Base-by-base conservation (phyloP, 2,329 filamentous ascomycete species). In the Venturiaceae sp. region DNA sequence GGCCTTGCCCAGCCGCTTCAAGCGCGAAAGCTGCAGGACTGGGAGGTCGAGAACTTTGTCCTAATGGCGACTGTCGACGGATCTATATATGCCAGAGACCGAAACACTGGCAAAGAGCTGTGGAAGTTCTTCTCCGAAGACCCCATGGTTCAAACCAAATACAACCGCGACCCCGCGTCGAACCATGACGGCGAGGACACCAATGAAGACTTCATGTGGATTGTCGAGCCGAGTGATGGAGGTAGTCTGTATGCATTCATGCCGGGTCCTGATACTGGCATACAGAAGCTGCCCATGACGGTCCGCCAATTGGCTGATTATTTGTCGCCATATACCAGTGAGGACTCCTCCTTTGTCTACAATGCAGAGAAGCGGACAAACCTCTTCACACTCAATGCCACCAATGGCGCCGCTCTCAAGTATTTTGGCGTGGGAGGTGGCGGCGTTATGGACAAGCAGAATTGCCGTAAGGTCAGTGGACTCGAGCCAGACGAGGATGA, bases 41-140 rank as follows among this genome's bases (percentile, higher is more conserved):
- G 92, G 92, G 90, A 96, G 88, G 92, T 96, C 78, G 92, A 97
- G 89, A 92, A 97, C 81, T 95, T 96, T 83, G 89, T 97, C 78
- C 90, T 99, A 80, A 81, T 99, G 88, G 92, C 94, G 89, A 97
- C 94, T 83, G 89, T 97, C 84, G 92, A 97, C 81, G 94, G 94
- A 81, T 89, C 90, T 72, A 84, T 97, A 68, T 89, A 96, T 77
- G 92, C 92, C 72, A 85, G 85, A 73, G 90, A 96, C 77, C 84
- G 94, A 68, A 88, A 86, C 71, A 94, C 88, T 56, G 94, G 94
- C 66, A 81, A 86, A 63, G 81, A 87, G 66, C 87, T 86, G 70
- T 97, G 94, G 94, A 86, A 88, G 68, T 81, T 96, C 62, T 84
- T 90, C 72, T 84, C 88, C 61, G 88, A 90, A 65, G 84, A 87